Evolutionary conservation across 805 yeast genomes (phyloP), one percentile per base, ranked within the genome.

Genomic region (Saturnispora sekii): DNA sequence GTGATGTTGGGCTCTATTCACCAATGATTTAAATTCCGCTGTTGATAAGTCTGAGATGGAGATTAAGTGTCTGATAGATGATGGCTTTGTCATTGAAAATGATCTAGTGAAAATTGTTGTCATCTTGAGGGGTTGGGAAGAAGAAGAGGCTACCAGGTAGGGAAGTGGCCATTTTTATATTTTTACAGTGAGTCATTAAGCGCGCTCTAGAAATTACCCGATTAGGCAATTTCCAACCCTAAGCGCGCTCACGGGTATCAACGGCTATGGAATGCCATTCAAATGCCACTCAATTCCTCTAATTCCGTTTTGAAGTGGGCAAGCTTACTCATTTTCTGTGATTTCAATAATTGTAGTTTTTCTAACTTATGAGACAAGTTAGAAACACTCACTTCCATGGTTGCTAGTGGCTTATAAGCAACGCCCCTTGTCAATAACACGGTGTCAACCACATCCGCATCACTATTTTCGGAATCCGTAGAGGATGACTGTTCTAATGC

Each of bases 11-110:
- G 96, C 97, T 59, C 86, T 79, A 46, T 72, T 64, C 6, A 93
- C 89, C 43, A 93, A 71, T 7, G 76, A 66, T 30, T 70, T 61
- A 49, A 93, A 79, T 63, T 93, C 98, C 17, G 72, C 65, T 43
- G 81, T 74, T 7, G 84, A 61, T 46, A 93, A 72, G 56, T 88
- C 95, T 18, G 84, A 76, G 55, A 88, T 93, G 26, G 86, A 83
- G 17, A 85, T 73, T 58, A 93, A 70, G 62, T 90, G 97, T 62
- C 94, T 77, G 21, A 73, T 66, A 17, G 48, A 35, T 10, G 43
- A 35, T 9, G 54, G 31, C 12, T 44, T 41, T 8, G 60, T 45
- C 55, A 52, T 55, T 9, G 64, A 52, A 29, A 59, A 61, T 1
- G 51, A 36, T 52, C 63, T 58, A 53, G 71, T 71, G 5, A 48